phyloP scores from a whole-genome alignment of 78 protist species.

The Pelomyxa schiedti region DNA sequence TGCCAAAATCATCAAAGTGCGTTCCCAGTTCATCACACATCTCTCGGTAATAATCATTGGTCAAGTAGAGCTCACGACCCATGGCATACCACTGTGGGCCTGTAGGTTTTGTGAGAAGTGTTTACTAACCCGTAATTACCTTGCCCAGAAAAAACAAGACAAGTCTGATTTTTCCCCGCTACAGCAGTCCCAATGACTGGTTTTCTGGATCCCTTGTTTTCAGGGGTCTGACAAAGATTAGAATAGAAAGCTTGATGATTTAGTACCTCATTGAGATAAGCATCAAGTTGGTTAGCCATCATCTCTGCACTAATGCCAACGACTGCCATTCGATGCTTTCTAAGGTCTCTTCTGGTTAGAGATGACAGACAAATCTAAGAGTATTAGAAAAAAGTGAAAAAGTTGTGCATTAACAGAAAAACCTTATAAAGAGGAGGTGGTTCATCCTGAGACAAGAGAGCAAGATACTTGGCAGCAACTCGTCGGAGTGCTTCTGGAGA shows the following conservation, averaged over 20 bases:
- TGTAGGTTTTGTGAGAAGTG: no score
- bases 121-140: no score
- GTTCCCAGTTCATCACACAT: neutral
- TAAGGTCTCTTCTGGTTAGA: neutral
- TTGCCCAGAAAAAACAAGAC: conserved; percentile 66
- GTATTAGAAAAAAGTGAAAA: no score
- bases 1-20: neutral
- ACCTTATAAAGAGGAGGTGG: no score
- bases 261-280: neutral
- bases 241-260: no score
- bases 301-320: neutral
- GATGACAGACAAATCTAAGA: neutral
- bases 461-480: no score
- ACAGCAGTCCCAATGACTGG: neutral
- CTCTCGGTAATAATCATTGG: neutral
- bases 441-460: no score
- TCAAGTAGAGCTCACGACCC: conserved; percentile 38
- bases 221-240: neutral
- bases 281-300: neutral
- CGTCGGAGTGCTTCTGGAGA: no score
- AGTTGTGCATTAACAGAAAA: no score
- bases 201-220: neutral
- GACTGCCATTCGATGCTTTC: neutral
- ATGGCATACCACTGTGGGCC: conserved; percentile 62
- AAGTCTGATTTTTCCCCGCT: conserved; percentile 3